Evolutionary conservation across 106 monocot species (phyloP).

Genomic region (Xerophyta viscosa): DNA sequence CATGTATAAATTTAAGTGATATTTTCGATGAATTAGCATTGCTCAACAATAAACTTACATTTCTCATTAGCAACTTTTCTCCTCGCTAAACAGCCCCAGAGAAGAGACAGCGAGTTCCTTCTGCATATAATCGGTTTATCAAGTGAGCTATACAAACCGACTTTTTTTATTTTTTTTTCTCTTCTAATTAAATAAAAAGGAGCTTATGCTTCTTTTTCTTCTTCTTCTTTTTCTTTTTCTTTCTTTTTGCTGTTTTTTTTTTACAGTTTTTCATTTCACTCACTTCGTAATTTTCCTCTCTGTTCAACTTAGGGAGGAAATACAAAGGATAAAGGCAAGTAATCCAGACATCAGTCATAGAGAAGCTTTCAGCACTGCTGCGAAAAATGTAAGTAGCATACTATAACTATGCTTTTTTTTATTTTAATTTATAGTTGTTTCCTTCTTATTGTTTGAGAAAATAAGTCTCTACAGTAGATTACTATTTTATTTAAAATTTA

Average conservation of each 20-base stretch:
- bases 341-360: slow-evolving; percentile 93
- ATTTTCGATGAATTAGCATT: neutral
- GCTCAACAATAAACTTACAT: too few relatives aligned
- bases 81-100: slow-evolving; percentile 60
- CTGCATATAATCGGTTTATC: slow-evolving; percentile 91
- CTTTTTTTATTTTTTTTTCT: neutral
- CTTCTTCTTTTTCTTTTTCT: neutral
- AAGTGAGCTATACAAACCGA: slow-evolving; percentile 45
- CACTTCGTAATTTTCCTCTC: neutral
- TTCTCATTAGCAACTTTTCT: too few relatives aligned
- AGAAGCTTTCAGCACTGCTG: slow-evolving; percentile 92
- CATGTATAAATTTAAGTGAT: neutral
- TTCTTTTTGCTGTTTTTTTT: neutral
- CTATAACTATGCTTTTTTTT: too few relatives aligned
- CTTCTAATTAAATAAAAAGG: neutral
- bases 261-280: neutral
- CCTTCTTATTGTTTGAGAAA: too few relatives aligned
- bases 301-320: slow-evolving; percentile 56
- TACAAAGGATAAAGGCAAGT: slow-evolving; percentile 83
- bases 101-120: slow-evolving; percentile 84
- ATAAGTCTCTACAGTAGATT: too few relatives aligned
- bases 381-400: slow-evolving; percentile 69
- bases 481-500: too few relatives aligned
- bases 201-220: neutral
- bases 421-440: too few relatives aligned